Evolutionary conservation across 768 basidiomycete species (phyloP).

Genomic region (Gloeophyllum trabeum): DNA sequence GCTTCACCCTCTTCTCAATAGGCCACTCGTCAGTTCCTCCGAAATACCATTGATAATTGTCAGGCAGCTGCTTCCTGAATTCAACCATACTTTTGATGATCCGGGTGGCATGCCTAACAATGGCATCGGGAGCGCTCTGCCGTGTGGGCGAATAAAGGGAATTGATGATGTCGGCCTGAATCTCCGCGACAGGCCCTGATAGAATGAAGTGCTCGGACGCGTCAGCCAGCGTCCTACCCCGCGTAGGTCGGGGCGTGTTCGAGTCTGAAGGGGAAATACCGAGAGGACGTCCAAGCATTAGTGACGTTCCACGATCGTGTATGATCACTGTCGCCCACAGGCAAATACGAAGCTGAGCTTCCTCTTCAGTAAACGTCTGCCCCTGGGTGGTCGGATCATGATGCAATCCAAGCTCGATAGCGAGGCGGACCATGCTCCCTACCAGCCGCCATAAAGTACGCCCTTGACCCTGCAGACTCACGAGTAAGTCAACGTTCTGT

Average conservation of each 20-base stretch:
- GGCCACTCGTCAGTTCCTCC: slow-evolving; percentile 70
- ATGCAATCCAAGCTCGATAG: slow-evolving; percentile 77
- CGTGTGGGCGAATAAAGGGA: slow-evolving; percentile 72
- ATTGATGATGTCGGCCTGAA: slow-evolving; percentile 85
- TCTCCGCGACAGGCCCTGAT: slow-evolving; percentile 67
- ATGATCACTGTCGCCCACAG: slow-evolving; percentile 81
- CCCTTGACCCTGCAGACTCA: slow-evolving; percentile 59
- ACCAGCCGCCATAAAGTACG: slow-evolving; percentile 82
- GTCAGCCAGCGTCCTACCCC: slow-evolving; percentile 25
- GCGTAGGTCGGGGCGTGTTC: slow-evolving; percentile 64
- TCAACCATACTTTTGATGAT: slow-evolving; percentile 71
- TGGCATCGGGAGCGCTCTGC: slow-evolving; percentile 46
- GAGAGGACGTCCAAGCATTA: slow-evolving; percentile 77
- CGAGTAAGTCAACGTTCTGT: slow-evolving; percentile 4
- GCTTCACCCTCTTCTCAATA: slow-evolving; percentile 46
- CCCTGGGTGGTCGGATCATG: slow-evolving; percentile 70
- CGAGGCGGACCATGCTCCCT: slow-evolving; percentile 71
- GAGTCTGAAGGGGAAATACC: slow-evolving; percentile 77
- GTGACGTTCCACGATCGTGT: slow-evolving; percentile 82
- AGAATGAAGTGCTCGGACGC: slow-evolving; percentile 75
- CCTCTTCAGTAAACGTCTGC: slow-evolving; percentile 58
- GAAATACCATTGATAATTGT: slow-evolving; percentile 66
- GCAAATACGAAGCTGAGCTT: slow-evolving; percentile 68
- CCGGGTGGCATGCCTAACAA: slow-evolving; percentile 68
- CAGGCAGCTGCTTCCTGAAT: slow-evolving; percentile 58